Conservation (phyloP, 2,329 filamentous ascomycete genomes). For the Aspergillus clavatus region DNA sequence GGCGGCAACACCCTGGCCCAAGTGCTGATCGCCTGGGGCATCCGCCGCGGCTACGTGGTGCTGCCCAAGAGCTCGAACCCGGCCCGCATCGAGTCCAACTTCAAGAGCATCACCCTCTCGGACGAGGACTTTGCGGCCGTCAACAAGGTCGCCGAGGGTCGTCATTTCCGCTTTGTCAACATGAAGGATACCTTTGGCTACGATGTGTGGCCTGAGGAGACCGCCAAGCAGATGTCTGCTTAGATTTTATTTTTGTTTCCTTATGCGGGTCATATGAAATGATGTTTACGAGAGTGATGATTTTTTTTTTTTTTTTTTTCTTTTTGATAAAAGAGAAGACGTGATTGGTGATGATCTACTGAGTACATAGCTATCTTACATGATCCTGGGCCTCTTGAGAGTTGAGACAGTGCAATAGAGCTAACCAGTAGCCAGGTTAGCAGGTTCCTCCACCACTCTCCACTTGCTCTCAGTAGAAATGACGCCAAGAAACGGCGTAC, state of each 20-base stretch:
- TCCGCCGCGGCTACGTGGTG: slow-evolving; percentile 62
- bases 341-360: no score
- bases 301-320: no score
- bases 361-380: neutral
- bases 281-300: slow-evolving; percentile 5
- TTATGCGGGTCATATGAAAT: slow-evolving; percentile 19
- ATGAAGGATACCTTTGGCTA: slow-evolving; percentile 79
- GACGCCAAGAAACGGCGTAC: no score
- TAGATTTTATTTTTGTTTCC: slow-evolving; percentile 15
- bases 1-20: slow-evolving; percentile 56
- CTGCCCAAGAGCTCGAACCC: slow-evolving; percentile 67
- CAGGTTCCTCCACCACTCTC: neutral
- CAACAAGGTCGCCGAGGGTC: slow-evolving; percentile 59
- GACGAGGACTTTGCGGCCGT: slow-evolving; percentile 57
- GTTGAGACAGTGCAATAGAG: neutral
- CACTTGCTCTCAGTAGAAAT: no score
- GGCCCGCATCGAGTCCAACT: slow-evolving; percentile 63
- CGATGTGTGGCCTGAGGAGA: slow-evolving; percentile 63
- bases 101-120: slow-evolving; percentile 56
- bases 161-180: slow-evolving; percentile 69
- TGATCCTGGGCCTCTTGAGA: no score
- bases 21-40: slow-evolving; percentile 61
- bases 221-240: slow-evolving; percentile 29
- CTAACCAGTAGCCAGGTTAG: neutral
- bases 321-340: no score